Evolutionary conservation across 305 asterid species (phyloP).

Genomic region (Fraxinus xanthoxyloides): DNA sequence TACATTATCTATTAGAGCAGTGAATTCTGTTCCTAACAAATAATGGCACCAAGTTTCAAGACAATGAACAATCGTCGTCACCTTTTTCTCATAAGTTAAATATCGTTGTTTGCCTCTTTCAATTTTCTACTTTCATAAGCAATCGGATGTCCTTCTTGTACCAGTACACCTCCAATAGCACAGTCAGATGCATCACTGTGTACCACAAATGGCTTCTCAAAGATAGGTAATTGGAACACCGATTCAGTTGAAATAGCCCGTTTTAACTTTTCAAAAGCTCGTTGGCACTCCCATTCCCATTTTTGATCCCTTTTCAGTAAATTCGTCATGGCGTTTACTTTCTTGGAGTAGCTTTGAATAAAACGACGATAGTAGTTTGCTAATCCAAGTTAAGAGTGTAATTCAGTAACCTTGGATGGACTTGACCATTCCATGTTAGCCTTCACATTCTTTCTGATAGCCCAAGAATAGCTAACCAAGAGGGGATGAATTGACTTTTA

Average conservation of each 20-base stretch:
- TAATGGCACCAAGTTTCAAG: neutral
- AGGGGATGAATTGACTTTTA: too few species aligned
- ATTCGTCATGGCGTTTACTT: too few species aligned
- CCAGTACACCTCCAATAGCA: neutral
- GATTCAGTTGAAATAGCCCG: neutral
- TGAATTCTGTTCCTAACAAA: neutral
- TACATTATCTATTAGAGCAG: neutral
- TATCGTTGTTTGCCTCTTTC: neutral
- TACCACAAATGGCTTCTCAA: neutral
- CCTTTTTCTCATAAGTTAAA: neutral
- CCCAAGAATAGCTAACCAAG: too few species aligned
- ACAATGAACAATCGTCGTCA: neutral
- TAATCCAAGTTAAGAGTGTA: too few species aligned
- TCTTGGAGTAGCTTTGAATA: too few species aligned
- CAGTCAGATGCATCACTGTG: neutral
- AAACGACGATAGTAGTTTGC: too few species aligned
- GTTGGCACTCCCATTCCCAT: too few species aligned
- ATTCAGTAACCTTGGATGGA: too few species aligned
- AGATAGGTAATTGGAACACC: neutral
- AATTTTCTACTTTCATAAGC: neutral
- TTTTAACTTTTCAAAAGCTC: neutral
- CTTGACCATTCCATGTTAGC: too few species aligned
- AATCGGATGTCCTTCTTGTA: neutral
- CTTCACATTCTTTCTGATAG: too few species aligned
- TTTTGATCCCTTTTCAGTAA: too few species aligned